phyloP scores from a whole-genome alignment of 2,329 filamentous ascomycete genomes.

The Botrytis cinerea region DNA sequence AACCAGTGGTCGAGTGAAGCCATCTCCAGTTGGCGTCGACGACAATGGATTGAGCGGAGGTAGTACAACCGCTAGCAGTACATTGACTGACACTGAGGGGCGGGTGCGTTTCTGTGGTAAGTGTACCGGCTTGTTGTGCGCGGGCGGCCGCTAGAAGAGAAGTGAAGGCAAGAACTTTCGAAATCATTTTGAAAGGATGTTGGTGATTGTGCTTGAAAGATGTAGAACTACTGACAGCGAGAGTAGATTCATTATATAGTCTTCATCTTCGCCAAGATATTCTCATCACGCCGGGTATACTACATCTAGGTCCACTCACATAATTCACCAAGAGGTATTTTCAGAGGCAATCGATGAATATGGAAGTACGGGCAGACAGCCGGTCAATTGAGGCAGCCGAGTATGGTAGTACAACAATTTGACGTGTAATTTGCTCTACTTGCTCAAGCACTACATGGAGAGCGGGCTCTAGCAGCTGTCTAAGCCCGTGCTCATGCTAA shows the following conservation, averaged over 20 bases:
- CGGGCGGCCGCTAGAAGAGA: conserved; percentile 48
- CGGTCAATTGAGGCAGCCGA: conserved; percentile 33
- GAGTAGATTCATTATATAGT: conserved; percentile 35
- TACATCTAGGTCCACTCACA: not conserved
- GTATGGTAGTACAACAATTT: conserved; percentile 21
- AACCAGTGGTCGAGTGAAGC: conserved; percentile 52
- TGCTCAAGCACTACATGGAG: not conserved
- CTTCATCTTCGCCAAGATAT: conserved; percentile 4
- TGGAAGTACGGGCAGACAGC: conserved; percentile 38
- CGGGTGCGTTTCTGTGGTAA: conserved; percentile 53
- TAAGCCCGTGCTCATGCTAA: conserved; percentile 11
- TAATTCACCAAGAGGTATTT: not conserved
- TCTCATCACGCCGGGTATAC: not conserved
- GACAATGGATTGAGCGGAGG: conserved; percentile 51
- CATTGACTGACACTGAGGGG: conserved; percentile 55
- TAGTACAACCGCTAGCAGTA: conserved; percentile 51
- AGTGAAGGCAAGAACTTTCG: conserved; percentile 45
- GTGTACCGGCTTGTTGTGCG: conserved; percentile 52
- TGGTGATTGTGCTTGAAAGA: not conserved
- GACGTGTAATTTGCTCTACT: not conserved
- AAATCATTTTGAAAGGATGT: conserved; percentile 37
- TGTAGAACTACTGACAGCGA: conserved; percentile 16
- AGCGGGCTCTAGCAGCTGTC: not conserved
- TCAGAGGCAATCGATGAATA: conserved; percentile 18
- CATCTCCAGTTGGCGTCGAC: conserved; percentile 62